Conservation (phyloP, 768 basidiomycete species). For the Chalciporus pseudorubinellus region DNA sequence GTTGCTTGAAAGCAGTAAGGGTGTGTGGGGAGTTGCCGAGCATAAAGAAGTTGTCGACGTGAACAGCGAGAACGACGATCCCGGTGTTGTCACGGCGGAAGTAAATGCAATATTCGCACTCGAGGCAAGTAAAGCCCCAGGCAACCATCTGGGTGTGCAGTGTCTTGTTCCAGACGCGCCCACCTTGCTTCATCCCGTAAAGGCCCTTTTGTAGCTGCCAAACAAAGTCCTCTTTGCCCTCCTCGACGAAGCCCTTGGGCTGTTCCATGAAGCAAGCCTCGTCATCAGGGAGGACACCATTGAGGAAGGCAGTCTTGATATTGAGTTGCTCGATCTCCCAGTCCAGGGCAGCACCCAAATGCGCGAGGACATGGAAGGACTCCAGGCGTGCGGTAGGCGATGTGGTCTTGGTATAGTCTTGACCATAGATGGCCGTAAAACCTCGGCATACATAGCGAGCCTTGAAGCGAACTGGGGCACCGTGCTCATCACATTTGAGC, state of each 20-base stretch:
- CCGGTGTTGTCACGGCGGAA: conserved; percentile 8
- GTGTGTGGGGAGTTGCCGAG: conserved; percentile 12
- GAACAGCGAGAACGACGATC: conserved; percentile 30
- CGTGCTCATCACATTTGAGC: conserved; percentile 21
- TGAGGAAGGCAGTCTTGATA: conserved; percentile 40
- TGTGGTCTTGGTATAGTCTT: conserved; percentile 42
- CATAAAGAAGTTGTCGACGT: conserved; percentile 36
- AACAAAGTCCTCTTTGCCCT: conserved; percentile 7
- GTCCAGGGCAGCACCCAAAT: conserved; percentile 32
- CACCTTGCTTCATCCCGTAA: conserved; percentile 33
- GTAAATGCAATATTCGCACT: conserved; percentile 36
- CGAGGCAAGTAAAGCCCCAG: conserved; percentile 31
- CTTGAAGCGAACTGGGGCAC: conserved; percentile 29
- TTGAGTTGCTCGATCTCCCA: conserved; percentile 41
- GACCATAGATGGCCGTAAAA: conserved; percentile 38
- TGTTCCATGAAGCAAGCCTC: conserved; percentile 27
- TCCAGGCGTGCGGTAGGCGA: conserved; percentile 42
- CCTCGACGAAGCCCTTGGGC: conserved; percentile 26
- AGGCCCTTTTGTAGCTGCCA: conserved; percentile 20
- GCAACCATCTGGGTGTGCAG: conserved; percentile 27
- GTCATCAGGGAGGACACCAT: conserved; percentile 31
- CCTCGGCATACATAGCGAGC: conserved; percentile 42
- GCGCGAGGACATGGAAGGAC: conserved; percentile 36
- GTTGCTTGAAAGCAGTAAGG: conserved; percentile 21
- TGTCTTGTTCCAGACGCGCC: conserved; percentile 34